Percentiles rank a stretch among this genome's conserved stretches.
Conservation (phyloP, 169 alveolate genomes). For the Cryptosporidium xiaoi region DNA sequence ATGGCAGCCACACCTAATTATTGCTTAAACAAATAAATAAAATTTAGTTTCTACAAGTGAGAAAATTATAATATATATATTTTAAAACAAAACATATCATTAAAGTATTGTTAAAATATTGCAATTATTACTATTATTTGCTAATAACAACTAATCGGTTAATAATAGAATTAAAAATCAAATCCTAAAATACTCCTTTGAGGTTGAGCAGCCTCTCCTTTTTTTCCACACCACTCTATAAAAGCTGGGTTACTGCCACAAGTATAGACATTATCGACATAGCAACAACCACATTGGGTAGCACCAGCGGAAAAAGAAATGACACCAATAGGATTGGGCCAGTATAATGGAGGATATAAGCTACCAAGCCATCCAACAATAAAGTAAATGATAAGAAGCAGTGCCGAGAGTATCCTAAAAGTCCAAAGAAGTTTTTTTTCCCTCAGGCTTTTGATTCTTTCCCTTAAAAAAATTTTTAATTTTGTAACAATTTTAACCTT, state of each 20-base stretch:
- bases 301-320: slow-evolving; percentile 58
- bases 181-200: slow-evolving; percentile 40
- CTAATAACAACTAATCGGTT: too few relatives aligned
- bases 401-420: slow-evolving; percentile 49
- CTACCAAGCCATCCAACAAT: slow-evolving; percentile 39
- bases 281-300: slow-evolving; percentile 62
- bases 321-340: slow-evolving; percentile 74
- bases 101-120: too few relatives aligned
- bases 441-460: slow-evolving; percentile 29
- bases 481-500: slow-evolving; percentile 10
- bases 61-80: too few relatives aligned
- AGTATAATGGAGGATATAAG: slow-evolving; percentile 64
- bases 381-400: slow-evolving; percentile 48
- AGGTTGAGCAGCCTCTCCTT: slow-evolving; percentile 64
- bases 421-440: slow-evolving; percentile 62
- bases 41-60: too few relatives aligned
- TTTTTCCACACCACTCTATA: slow-evolving; percentile 48
- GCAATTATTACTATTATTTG: too few relatives aligned
- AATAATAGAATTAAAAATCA: background rate
- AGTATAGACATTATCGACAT: slow-evolving; percentile 48
- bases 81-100: too few relatives aligned
- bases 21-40: too few relatives aligned
- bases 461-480: slow-evolving; percentile 16
- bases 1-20: too few relatives aligned
- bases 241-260: slow-evolving; percentile 73